Base-by-base conservation (phyloP, 768 basidiomycete species). In the Tricholoma sp. region DNA sequence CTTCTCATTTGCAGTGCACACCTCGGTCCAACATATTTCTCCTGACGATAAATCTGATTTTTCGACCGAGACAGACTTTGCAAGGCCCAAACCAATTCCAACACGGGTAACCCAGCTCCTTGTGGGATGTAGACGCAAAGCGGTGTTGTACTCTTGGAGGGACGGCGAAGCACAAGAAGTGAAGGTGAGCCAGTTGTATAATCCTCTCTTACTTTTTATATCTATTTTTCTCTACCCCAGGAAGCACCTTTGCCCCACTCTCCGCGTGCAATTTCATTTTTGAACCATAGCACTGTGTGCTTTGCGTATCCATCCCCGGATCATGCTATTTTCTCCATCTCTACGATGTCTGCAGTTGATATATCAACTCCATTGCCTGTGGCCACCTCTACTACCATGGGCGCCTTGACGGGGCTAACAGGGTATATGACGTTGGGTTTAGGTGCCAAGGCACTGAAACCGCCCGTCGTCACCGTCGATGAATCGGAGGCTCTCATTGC, bases 201-300 rank as follows among this genome's bases (percentile, higher is more conserved):
- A 15, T 5, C 12, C 24, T 48, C 12, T 44, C 18, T 32, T 57
- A 56, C 54, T 54, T 32, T 57, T 57, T 54, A 49, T 18, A 2
- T n/a, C 47, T 18, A 33, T n/a, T 18, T 31, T 9, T 31, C 31
- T 9, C 8, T 49, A 15, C 29, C 9, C 13, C 57, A 95, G 90
- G 96, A 98, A 80, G 74, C 85, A 3, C 64, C 76, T 0, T 76
- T 98, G 3, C 90, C 95, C 11, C 96, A 98, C 67, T 94, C 94
- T 8, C 87, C 97, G n/a, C 83, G 97, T 39, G 77, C 81, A 0
- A 85, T 97, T 50, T 76, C 85, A 2, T 95, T 98, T 67, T 70
- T 92, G 50, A 75, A 83, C 57, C 63, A 80, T 5, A 77, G 84
- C 24, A 76, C 75, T 1, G 76, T 81, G 8, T 88, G 88, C 61